phyloP scores from a whole-genome alignment of 2,329 filamentous ascomycete genomes.

The Fusarium denticulatum region DNA sequence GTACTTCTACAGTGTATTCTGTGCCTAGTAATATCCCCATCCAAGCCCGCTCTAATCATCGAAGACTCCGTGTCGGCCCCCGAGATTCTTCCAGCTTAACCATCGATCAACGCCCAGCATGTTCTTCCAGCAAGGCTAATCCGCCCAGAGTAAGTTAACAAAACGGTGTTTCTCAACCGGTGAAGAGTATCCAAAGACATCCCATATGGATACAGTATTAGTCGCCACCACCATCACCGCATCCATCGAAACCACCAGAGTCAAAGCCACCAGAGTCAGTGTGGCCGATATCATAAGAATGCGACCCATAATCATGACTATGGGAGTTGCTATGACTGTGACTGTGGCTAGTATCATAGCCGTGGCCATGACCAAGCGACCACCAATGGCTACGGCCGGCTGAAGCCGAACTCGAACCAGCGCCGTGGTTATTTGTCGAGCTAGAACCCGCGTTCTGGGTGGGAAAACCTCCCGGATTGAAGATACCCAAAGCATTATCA shows the following conservation, averaged over 20 bases:
- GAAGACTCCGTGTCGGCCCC: neutral
- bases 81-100: neutral
- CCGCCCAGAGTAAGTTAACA: neutral
- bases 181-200: neutral
- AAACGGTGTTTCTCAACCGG: neutral
- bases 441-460: neutral
- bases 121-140: neutral
- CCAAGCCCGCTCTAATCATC: neutral
- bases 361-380: neutral
- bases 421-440: neutral
- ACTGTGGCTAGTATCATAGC: neutral
- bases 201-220: neutral
- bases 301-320: neutral
- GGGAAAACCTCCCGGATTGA: neutral
- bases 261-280: neutral
- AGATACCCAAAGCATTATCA: neutral
- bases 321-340: neutral
- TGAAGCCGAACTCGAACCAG: neutral
- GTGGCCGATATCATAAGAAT: neutral
- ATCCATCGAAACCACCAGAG: neutral
- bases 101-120: fast-evolving
- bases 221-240: neutral
- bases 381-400: neutral
- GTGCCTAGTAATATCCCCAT: neutral
- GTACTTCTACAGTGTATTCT: neutral